Conservation (phyloP, 352 stramenopile species). For the Phytophthora parvispora region DNA sequence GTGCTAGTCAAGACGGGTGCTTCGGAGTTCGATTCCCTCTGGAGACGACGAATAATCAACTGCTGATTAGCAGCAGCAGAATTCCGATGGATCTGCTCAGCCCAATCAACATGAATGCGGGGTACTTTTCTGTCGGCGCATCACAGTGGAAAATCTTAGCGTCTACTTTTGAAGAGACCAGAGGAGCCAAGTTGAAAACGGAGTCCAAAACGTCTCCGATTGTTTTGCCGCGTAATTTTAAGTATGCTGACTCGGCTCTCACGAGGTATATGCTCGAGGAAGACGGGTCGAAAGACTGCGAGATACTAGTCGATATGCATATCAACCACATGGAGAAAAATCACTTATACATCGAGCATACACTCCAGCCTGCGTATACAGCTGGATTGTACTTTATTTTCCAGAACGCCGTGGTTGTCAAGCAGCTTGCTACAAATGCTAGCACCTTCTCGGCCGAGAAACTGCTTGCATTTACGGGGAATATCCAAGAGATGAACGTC, state of each 20-base stretch:
- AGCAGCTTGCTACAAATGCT: slow-evolving; percentile 3
- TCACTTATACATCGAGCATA: slow-evolving; percentile 50
- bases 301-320: not conserved
- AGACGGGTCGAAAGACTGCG: not conserved
- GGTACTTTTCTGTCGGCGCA: not conserved
- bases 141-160: slow-evolving; percentile 8
- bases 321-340: slow-evolving; percentile 32
- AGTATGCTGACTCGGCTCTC: not conserved
- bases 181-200: slow-evolving; percentile 1
- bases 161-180: slow-evolving; percentile 13
- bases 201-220: not conserved
- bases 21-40: slow-evolving; percentile 9
- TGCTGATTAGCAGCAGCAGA: slow-evolving; percentile 3
- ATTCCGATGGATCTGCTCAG: slow-evolving; percentile 8
- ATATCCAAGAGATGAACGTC: slow-evolving; percentile 15
- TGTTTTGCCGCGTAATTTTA: slow-evolving; percentile 16
- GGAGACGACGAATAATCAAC: not conserved
- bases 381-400: slow-evolving; percentile 46
- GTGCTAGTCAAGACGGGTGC: not conserved
- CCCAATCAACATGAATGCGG: slow-evolving; percentile 9
- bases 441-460: not conserved
- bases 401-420: slow-evolving; percentile 32
- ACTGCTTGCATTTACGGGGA: slow-evolving; percentile 14
- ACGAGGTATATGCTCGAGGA: not conserved
- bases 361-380: slow-evolving; percentile 43